These are phyloP conservation scores for Beauveria sp. DNA, from an alignment of 2,329 filamentous ascomycete species.

Conservation along the genomic window DNA sequence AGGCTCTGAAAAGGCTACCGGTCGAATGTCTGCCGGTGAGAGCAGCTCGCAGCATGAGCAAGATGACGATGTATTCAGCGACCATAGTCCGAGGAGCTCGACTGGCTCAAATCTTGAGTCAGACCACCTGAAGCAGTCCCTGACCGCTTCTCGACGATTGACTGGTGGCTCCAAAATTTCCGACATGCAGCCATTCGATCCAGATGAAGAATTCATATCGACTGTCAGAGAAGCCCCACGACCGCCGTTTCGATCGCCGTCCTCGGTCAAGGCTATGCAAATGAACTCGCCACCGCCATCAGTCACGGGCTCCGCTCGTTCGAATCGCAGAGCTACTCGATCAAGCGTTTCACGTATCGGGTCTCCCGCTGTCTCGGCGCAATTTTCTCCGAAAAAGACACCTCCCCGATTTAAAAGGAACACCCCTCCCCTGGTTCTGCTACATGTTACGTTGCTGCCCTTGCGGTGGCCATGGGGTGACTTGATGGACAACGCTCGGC, in stretches of 20 bases:
- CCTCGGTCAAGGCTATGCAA: constrained; percentile 62
- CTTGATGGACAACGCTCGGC: constrained; percentile 38
- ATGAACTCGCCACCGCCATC: constrained; percentile 61
- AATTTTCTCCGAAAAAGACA: constrained; percentile 51
- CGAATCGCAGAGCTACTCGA: constrained; percentile 38
- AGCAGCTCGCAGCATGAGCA: constrained; percentile 44
- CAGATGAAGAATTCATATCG: constrained; percentile 40
- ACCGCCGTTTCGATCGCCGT: constrained; percentile 61
- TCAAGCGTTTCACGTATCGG: constrained; percentile 48
- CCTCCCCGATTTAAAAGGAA: constrained; percentile 49
- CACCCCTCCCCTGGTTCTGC: constrained; percentile 62
- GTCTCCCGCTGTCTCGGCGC: constrained; percentile 44
- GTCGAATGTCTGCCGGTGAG: background rate
- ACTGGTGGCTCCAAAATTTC: constrained; percentile 35
- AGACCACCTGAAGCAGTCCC: constrained; percentile 19
- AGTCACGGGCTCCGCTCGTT: constrained; percentile 46
- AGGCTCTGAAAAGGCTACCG: background rate
- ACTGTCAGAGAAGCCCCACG: constrained; percentile 53
- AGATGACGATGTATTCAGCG: constrained; percentile 53
- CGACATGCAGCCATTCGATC: constrained; percentile 41
- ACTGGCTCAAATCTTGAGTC: constrained; percentile 40
- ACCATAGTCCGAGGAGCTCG: constrained; percentile 49
- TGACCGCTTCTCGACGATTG: constrained; percentile 18
- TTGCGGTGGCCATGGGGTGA: constrained; percentile 58
- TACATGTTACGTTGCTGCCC: constrained; percentile 71